phyloP scores from a whole-genome alignment of 345 rosid genomes.

The Citrus reticulata region DNA sequence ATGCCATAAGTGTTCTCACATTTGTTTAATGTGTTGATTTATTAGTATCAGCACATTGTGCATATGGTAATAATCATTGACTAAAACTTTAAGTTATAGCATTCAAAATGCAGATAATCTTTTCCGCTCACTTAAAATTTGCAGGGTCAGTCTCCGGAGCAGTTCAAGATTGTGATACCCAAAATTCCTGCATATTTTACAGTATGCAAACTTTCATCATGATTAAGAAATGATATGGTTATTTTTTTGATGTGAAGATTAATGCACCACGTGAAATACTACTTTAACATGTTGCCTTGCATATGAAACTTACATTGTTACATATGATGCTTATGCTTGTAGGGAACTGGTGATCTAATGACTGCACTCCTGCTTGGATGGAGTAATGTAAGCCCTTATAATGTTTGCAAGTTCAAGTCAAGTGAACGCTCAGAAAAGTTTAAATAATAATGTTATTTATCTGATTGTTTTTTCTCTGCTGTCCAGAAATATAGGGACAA shows the following conservation, averaged over 20 bases:
- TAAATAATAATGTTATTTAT: background rate
- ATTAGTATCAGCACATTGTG: background rate
- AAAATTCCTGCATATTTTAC: slow-evolving; percentile 96
- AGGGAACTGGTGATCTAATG: slow-evolving; percentile 99
- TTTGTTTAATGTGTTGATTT: background rate
- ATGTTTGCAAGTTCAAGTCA: background rate
- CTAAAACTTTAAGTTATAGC: background rate
- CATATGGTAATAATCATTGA: background rate
- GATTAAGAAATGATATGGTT: background rate
- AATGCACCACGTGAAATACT: no score
- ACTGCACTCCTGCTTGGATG: slow-evolving; percentile 98
- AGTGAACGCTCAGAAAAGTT: background rate
- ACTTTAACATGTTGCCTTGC: background rate
- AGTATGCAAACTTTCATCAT: slow-evolving; percentile 38
- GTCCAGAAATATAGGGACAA: slow-evolving; percentile 82
- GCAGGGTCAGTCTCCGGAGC: slow-evolving; percentile 77
- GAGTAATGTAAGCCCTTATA: slow-evolving; percentile 73
- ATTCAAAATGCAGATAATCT: background rate
- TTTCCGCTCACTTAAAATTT: slow-evolving; percentile 5
- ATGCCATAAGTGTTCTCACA: background rate
- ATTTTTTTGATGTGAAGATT: background rate
- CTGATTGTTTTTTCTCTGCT: slow-evolving; percentile 6
- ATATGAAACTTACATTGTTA: slow-evolving; percentile 7
- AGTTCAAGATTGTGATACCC: slow-evolving; percentile 81
- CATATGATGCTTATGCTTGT: slow-evolving; percentile 18